These are phyloP conservation scores for Russula sp. DNA, from an alignment of 768 basidiomycete genomes.

Conservation along the genomic window DNA sequence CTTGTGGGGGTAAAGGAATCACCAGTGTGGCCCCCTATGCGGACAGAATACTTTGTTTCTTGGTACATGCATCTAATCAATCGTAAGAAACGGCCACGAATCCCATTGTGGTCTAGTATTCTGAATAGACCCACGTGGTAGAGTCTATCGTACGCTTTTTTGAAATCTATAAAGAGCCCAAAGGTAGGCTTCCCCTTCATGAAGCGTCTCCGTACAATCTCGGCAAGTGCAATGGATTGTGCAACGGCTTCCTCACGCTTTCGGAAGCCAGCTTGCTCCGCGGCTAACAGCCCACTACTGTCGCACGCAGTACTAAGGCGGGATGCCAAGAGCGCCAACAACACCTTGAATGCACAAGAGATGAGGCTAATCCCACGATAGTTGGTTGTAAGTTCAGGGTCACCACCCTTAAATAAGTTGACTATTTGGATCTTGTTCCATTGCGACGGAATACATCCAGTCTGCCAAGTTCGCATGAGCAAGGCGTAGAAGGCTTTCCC, in stretches of 20 bases:
- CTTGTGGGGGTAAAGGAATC: background rate
- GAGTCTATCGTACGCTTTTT: slow-evolving; percentile 19
- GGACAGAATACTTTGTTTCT: background rate
- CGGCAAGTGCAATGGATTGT: slow-evolving; percentile 12
- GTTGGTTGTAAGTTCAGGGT: slow-evolving; percentile 10
- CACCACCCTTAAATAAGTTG: slow-evolving; percentile 16
- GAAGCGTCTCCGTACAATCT: slow-evolving; percentile 13
- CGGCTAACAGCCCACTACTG: background rate
- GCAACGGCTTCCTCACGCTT: slow-evolving; percentile 17
- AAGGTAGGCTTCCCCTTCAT: background rate
- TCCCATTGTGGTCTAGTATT: slow-evolving; percentile 7
- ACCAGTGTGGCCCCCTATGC: background rate
- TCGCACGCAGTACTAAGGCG: background rate
- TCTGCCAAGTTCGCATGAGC: accelerated
- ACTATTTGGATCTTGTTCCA: slow-evolving; percentile 15
- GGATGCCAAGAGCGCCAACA: slow-evolving; percentile 9
- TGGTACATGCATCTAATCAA: slow-evolving; percentile 1
- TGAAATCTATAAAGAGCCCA: slow-evolving; percentile 18
- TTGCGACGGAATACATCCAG: background rate
- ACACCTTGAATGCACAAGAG: slow-evolving; percentile 9
- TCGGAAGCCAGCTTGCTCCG: slow-evolving; percentile 15
- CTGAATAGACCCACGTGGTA: slow-evolving; percentile 14
- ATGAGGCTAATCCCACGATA: slow-evolving; percentile 21
- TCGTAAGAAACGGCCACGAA: slow-evolving; percentile 2
- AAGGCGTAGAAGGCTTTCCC: background rate